A percentile compares a stretch with the other conserved stretches of the same genome.
Conservation (phyloP, 2,329 filamentous ascomycete species). For the Fusarium torreyae region DNA sequence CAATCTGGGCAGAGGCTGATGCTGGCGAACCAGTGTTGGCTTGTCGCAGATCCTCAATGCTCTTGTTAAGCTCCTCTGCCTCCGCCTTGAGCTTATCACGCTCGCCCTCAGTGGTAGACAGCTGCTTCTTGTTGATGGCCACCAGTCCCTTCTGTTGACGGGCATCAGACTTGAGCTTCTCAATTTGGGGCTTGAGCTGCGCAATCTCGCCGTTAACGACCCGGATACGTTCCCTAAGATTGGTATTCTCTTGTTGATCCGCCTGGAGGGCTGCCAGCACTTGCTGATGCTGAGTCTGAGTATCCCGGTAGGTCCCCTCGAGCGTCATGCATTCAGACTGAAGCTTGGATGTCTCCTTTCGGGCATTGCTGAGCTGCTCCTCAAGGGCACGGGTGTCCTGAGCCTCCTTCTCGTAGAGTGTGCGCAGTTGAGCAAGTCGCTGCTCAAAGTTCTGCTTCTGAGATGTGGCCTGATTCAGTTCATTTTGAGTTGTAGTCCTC, state of each 20-base stretch:
- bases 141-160: constrained; percentile 96
- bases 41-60: constrained; percentile 71
- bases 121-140: constrained; percentile 98
- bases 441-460: constrained; percentile 96
- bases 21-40: constrained; percentile 66
- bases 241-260: constrained; percentile 90
- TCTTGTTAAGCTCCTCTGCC: constrained; percentile 77
- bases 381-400: constrained; percentile 88
- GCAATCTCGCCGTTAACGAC: constrained; percentile 85
- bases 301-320: constrained; percentile 84
- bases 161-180: constrained; percentile 92
- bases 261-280: constrained; percentile 81
- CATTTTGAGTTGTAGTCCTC: constrained; percentile 82
- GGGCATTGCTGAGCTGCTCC: constrained; percentile 82
- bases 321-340: constrained; percentile 87
- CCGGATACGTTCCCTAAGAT: constrained; percentile 88
- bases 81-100: constrained; percentile 89
- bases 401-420: constrained; percentile 94
- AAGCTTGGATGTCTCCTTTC: constrained; percentile 86
- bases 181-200: constrained; percentile 89
- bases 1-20: constrained; percentile 65
- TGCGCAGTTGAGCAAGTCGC: constrained; percentile 86
- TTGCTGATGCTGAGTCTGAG: constrained; percentile 86
- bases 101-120: constrained; percentile 89
- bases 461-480: constrained; percentile 83